A percentile compares a stretch with the other conserved stretches of the same genome.
phyloP scores from a whole-genome alignment of 2,329 filamentous ascomycete genomes.

The Shiraia sp. region DNA sequence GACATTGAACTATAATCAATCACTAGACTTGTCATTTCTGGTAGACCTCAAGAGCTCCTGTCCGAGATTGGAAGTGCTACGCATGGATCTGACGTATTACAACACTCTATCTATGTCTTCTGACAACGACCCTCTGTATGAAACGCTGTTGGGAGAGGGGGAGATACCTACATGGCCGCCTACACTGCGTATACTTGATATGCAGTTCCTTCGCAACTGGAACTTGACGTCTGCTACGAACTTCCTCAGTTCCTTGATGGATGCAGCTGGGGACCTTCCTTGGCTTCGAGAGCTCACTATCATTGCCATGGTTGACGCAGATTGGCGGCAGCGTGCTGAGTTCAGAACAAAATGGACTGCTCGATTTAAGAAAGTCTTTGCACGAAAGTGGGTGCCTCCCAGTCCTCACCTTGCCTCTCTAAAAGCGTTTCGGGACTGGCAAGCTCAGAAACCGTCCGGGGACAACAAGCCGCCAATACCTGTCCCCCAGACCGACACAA shows the following conservation, averaged over 20 bases:
- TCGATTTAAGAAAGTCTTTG: slow-evolving; percentile 70
- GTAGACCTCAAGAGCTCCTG: slow-evolving; percentile 67
- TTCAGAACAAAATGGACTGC: slow-evolving; percentile 78
- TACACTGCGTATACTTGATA: slow-evolving; percentile 70
- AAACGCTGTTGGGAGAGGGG: slow-evolving; percentile 62
- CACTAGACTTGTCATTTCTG: slow-evolving; percentile 75
- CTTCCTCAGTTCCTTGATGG: slow-evolving; percentile 78
- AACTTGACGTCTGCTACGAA: slow-evolving; percentile 69
- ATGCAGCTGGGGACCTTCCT: slow-evolving; percentile 68
- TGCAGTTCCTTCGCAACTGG: slow-evolving; percentile 79
- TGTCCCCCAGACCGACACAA: slow-evolving; percentile 29
- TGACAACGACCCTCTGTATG: slow-evolving; percentile 76
- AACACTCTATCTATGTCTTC: slow-evolving; percentile 68
- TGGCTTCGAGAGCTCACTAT: slow-evolving; percentile 72
- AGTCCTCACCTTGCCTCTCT: slow-evolving; percentile 48
- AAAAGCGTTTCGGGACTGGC: slow-evolving; percentile 48
- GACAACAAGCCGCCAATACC: slow-evolving; percentile 5
- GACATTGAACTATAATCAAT: slow-evolving; percentile 76
- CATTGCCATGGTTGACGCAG: slow-evolving; percentile 71
- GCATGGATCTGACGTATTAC: slow-evolving; percentile 79
- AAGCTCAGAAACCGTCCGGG: slow-evolving; percentile 17
- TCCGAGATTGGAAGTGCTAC: slow-evolving; percentile 70
- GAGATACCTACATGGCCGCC: slow-evolving; percentile 79
- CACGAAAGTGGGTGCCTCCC: slow-evolving; percentile 54
- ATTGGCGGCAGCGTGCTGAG: slow-evolving; percentile 79